phyloP scores from a whole-genome alignment of 805 yeast genomes.

The Kazachstania bromeliacearum region DNA sequence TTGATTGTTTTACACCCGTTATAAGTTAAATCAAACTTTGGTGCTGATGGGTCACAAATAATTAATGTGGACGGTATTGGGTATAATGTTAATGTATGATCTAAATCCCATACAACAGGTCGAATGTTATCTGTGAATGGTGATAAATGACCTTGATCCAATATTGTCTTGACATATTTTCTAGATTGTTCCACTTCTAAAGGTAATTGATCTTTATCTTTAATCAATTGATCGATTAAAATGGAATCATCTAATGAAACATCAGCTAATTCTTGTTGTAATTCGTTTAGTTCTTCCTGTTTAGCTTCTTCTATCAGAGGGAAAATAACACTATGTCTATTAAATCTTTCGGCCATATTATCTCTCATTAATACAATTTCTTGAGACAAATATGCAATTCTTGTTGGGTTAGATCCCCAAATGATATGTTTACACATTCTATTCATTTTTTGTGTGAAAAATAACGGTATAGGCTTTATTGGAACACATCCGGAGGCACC shows the following conservation, averaged over 20 bases:
- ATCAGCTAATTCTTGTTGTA: constrained; percentile 18
- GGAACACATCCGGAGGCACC: constrained; percentile 65
- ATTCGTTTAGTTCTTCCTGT: constrained; percentile 10
- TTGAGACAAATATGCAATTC: constrained; percentile 72
- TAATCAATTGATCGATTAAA: constrained; percentile 22
- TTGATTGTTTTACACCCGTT: constrained; percentile 77
- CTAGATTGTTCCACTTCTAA: constrained; percentile 50
- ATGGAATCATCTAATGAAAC: constrained; percentile 8
- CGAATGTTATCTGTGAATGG: constrained; percentile 60
- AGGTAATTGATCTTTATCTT: constrained; percentile 31
- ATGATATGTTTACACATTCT: constrained; percentile 45
- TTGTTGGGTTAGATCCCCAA: constrained; percentile 70
- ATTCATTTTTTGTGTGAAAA: constrained; percentile 60
- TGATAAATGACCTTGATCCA: constrained; percentile 82
- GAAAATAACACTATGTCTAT: constrained; percentile 57
- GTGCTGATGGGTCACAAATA: constrained; percentile 62
- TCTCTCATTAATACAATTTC: constrained; percentile 72
- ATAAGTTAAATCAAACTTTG: constrained; percentile 64
- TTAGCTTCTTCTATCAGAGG: constrained; percentile 29
- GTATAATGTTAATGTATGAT: constrained; percentile 55
- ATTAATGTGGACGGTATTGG: constrained; percentile 68
- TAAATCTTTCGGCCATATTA: constrained; percentile 59
- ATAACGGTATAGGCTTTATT: constrained; percentile 55
- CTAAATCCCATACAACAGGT: constrained; percentile 62
- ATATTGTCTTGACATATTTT: constrained; percentile 64